Percentiles rank a stretch among this genome's conserved stretches.
Evolutionary conservation across 2,329 filamentous ascomycete genomes (phyloP).

Genomic region (Pyricularia sp.): DNA sequence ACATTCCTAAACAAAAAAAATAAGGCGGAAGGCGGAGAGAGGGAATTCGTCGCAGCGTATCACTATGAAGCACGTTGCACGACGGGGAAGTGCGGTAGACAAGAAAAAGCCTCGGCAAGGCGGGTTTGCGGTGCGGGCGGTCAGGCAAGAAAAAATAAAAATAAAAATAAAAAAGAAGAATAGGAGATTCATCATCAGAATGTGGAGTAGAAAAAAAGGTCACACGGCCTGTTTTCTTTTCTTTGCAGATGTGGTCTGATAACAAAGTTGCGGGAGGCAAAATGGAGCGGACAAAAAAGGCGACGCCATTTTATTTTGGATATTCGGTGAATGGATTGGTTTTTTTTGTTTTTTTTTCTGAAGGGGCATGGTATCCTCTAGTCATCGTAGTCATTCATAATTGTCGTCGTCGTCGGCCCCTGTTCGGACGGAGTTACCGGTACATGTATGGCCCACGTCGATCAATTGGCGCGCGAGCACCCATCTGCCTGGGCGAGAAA

Average conservation of each 20-base stretch:
- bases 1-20: not conserved
- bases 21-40: not conserved
- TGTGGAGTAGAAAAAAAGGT: not conserved
- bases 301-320: not conserved
- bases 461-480: not conserved
- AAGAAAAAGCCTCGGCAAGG: not conserved
- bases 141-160: not conserved
- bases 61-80: not conserved
- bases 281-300: not conserved
- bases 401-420: not conserved
- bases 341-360: too few species aligned
- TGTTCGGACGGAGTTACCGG: not conserved
- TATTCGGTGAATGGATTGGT: not conserved
- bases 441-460: not conserved
- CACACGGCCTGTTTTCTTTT: not conserved
- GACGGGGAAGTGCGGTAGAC: not conserved
- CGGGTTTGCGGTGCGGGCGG: too few species aligned
- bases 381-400: too few species aligned
- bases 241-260: not conserved
- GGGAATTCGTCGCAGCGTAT: not conserved
- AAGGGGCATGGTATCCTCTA: too few species aligned
- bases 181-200: not conserved
- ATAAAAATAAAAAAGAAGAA: not conserved
- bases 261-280: not conserved
- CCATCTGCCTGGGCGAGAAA: not conserved